phyloP scores from a whole-genome alignment of 805 yeast species.

The Candida cerambycidarum region DNA sequence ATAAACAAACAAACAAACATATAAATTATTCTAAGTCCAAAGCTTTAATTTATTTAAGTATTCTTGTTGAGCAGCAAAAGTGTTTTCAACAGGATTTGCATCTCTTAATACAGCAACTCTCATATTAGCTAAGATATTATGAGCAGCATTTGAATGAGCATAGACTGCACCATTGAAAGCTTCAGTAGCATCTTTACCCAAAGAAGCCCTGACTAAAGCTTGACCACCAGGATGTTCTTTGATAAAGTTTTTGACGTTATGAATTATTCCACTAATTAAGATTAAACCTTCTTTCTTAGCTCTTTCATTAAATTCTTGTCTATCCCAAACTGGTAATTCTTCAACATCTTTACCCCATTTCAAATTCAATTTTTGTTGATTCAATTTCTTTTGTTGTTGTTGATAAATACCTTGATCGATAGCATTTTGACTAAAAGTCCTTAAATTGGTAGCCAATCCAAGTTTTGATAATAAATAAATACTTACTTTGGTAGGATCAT shows the following conservation, averaged over 20 bases:
- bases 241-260: conserved; percentile 67
- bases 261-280: conserved; percentile 76
- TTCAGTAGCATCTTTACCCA: conserved; percentile 79
- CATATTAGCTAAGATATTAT: conserved; percentile 76
- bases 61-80: conserved; percentile 52
- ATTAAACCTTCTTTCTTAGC: conserved; percentile 60
- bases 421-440: conserved; percentile 75
- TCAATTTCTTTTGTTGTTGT: conserved; percentile 80
- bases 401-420: conserved; percentile 80
- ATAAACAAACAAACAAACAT: conserved; percentile 1
- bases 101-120: conserved; percentile 79
- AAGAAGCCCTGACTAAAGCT: conserved; percentile 65
- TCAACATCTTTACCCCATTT: conserved; percentile 75
- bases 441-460: conserved; percentile 72
- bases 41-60: conserved; percentile 35
- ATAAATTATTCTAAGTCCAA: conserved; percentile 4
- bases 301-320: conserved; percentile 53
- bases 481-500: conserved; percentile 73
- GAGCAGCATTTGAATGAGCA: conserved; percentile 84
- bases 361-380: conserved; percentile 57
- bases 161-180: conserved; percentile 88
- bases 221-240: conserved; percentile 86
- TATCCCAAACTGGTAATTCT: conserved; percentile 73
- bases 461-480: conserved; percentile 60
- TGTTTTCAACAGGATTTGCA: conserved; percentile 55